Evolutionary conservation across 768 basidiomycete genomes (phyloP), one percentile per base, ranked within the genome.

Genomic region (Rhodocollybia butyracea): DNA sequence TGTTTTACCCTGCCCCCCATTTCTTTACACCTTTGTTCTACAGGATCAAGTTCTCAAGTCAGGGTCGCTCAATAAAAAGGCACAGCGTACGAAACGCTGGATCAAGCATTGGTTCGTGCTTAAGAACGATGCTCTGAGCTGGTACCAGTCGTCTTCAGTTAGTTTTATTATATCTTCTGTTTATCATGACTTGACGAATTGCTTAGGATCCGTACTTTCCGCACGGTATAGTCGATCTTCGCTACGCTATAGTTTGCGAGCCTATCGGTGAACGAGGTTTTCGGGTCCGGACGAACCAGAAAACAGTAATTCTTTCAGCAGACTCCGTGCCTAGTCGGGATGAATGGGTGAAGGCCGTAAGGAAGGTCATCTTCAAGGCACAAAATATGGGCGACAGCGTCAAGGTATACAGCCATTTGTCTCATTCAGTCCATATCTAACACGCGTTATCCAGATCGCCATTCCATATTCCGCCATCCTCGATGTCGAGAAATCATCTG

Each of bases 361-460:
- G 88, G 56, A 96, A 90, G 70, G 88, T 94, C 53, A 94, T 98
- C 53, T 95, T 98, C 76, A 93, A 94, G 67, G 88, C 89, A 15
- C 95, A 98, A 74, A 97, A 98, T 68, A 88, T 88, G 79, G 96
- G 97, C 2, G 94, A 98, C 64, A 90, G 84, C 62, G 94, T 98
- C 61, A 98, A 98, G 81, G 91, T 89, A n/a, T 60, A 26, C 69
- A 62, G 12, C 51, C 32, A 31, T 24, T n/a, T 32, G 26, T 21
- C 3, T 19, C 32, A 56, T 52, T 54, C 27, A 42, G 13, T 15
- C 13, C 29, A 24, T 15, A 36, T 58, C 50, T 51, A 26, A 53
- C 15, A 19, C n/a, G 22, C 22, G n/a, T 19, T 56, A 42, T 13
- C 1, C 59, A 85, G 91, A 94, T 99, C 64, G 93, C 94, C 27